phyloP scores from a whole-genome alignment of 768 basidiomycete species.

The Baorangia bicolor region DNA sequence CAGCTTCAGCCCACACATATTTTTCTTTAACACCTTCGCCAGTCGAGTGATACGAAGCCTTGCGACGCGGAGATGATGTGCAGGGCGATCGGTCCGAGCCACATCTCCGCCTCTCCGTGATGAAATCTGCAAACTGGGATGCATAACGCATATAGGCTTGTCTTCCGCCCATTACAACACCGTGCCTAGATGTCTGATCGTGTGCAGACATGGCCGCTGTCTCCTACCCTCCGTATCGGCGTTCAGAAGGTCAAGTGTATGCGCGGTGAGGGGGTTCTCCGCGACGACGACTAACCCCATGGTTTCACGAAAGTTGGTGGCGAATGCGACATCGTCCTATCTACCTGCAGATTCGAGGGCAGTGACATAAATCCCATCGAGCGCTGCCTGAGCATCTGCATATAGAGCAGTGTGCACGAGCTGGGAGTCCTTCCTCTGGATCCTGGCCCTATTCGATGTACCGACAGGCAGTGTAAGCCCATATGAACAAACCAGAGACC shows the following conservation, averaged over 20 bases:
- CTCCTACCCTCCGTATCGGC: constrained; percentile 6
- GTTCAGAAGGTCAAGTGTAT: constrained; percentile 29
- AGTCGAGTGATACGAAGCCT: constrained; percentile 25
- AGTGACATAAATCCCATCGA: constrained; percentile 31
- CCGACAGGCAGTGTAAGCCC: constrained; percentile 34
- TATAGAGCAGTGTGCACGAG: constrained; percentile 22
- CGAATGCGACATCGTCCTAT: constrained; percentile 31
- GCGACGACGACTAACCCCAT: constrained; percentile 33
- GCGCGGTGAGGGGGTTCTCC: constrained; percentile 25
- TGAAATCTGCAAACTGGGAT: constrained; percentile 36
- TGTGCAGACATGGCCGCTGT: constrained; percentile 30
- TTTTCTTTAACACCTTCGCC: constrained; percentile 20
- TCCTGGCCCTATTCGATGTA: constrained; percentile 33
- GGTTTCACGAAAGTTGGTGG: constrained; percentile 33
- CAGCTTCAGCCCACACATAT: constrained; percentile 23
- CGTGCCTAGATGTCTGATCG: constrained; percentile 26
- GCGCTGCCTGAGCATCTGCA: constrained; percentile 26
- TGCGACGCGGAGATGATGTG: constrained; percentile 24
- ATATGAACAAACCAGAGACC: constrained; percentile 34
- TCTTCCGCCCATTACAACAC: constrained; percentile 29
- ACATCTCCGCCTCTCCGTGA: constrained; percentile 31
- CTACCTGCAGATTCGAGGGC: constrained; percentile 31
- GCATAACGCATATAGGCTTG: constrained; percentile 31
- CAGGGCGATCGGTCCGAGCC: constrained; percentile 25
- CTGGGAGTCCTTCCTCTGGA: constrained; percentile 30